Percentiles rank a stretch among this genome's conserved stretches.
These are phyloP conservation scores for Cercospora sp. DNA, from an alignment of 2,329 filamentous ascomycete species.

Conservation along the genomic window DNA sequence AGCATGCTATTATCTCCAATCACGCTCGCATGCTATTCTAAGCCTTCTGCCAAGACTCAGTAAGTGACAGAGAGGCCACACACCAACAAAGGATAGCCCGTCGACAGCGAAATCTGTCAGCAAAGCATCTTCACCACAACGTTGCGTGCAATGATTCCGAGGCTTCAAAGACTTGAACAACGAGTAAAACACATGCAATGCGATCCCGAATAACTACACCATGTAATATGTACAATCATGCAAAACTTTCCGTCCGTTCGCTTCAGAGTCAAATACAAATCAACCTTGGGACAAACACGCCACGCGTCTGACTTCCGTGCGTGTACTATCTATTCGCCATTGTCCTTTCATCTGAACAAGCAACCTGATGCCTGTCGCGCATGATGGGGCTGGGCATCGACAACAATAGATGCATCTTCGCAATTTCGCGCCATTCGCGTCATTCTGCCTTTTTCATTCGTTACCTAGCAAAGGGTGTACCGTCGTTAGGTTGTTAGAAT, in stretches of 20 bases:
- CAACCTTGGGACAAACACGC: neutral
- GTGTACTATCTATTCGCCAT: neutral
- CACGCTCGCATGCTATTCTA: too few relatives aligned
- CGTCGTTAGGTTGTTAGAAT: neutral
- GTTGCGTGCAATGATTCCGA: too few relatives aligned
- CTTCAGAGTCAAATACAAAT: neutral
- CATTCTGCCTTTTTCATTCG: neutral
- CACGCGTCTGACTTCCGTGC: neutral
- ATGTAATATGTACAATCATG: constrained; percentile 9
- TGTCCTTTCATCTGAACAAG: neutral
- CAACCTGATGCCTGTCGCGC: neutral
- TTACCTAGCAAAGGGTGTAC: neutral
- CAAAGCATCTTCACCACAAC: too few relatives aligned
- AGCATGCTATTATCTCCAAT: too few relatives aligned
- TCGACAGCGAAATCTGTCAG: too few relatives aligned
- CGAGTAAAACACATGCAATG: neutral
- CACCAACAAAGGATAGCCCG: too few relatives aligned
- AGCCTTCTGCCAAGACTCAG: too few relatives aligned
- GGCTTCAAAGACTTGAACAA: too few relatives aligned
- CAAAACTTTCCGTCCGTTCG: constrained; percentile 2
- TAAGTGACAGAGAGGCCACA: too few relatives aligned
- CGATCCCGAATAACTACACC: neutral
- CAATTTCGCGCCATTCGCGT: neutral
- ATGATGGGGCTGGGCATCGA: neutral
- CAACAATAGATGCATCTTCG: neutral